Percentiles rank a stretch among this genome's conserved stretches.
These are phyloP conservation scores for Podaxis pistillaris DNA, from an alignment of 768 basidiomycete genomes.

Conservation along the genomic window DNA sequence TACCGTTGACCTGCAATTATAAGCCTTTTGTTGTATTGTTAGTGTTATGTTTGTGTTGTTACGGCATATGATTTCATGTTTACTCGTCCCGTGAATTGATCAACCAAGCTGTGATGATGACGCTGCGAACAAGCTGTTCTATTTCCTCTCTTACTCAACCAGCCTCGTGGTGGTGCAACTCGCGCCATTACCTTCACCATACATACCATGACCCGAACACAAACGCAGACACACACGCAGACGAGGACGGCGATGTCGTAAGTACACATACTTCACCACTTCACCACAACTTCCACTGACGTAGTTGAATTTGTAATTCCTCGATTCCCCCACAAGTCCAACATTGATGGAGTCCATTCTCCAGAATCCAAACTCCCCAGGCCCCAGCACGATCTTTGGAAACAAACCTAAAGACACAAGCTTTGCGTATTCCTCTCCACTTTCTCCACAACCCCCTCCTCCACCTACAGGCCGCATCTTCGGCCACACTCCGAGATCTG, in stretches of 20 bases:
- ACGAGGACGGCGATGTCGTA: conserved; percentile 6
- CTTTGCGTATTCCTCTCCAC: background rate
- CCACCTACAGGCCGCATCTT: conserved; percentile 3
- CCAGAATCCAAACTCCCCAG: conserved; percentile 3
- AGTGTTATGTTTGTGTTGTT: background rate
- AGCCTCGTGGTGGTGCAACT: conserved; percentile 1
- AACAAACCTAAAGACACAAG: background rate
- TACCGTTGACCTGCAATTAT: background rate
- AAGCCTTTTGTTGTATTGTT: background rate
- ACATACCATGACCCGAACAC: background rate
- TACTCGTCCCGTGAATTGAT: background rate
- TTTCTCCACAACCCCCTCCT: background rate
- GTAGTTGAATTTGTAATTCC: background rate
- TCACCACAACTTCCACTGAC: background rate
- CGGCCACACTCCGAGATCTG: background rate
- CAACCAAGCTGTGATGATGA: background rate
- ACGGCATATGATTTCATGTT: background rate
- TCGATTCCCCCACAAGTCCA: background rate
- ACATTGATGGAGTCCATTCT: conserved; percentile 1
- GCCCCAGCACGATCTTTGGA: background rate
- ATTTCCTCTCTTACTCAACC: too few relatives aligned
- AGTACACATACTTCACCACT: background rate
- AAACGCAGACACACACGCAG: conserved; percentile 4
- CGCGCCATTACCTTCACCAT: background rate
- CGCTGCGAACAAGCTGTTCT: background rate